A percentile compares a stretch with the other conserved stretches of the same genome.
Conservation (phyloP, 345 rosid genomes). For the Salix purpurea region DNA sequence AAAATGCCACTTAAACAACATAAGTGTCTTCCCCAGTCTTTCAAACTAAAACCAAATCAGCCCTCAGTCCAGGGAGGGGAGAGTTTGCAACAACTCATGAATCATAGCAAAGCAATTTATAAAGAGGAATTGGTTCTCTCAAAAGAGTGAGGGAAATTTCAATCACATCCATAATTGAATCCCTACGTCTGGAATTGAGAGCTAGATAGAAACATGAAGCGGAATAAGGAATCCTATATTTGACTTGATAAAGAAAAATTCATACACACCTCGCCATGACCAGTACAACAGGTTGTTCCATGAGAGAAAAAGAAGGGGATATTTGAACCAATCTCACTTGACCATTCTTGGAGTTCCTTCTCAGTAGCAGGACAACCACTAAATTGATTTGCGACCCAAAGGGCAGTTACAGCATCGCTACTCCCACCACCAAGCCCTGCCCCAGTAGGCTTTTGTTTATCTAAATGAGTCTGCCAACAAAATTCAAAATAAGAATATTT, state of each 20-base stretch:
- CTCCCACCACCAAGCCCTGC: conserved; percentile 99
- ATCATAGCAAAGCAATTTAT: not conserved
- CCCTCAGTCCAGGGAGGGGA: not conserved
- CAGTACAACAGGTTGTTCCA: too few relatives aligned
- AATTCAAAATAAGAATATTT: conserved; percentile 3
- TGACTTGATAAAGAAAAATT: not conserved
- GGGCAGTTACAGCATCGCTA: conserved; percentile 97
- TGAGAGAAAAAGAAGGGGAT: too few relatives aligned
- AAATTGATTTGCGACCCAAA: conserved; percentile 97
- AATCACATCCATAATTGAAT: not conserved
- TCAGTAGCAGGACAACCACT: conserved; percentile 68
- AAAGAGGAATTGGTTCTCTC: not conserved
- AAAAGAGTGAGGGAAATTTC: not conserved
- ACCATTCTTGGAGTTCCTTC: conserved; percentile 95
- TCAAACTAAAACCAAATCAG: not conserved
- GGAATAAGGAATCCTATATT: not conserved
- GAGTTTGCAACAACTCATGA: not conserved
- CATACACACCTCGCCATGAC: too few relatives aligned
- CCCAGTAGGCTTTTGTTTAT: conserved; percentile 85
- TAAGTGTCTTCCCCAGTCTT: not conserved
- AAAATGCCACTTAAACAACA: not conserved
- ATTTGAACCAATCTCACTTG: conserved; percentile 22
- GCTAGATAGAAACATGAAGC: not conserved
- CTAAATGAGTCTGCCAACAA: conserved; percentile 71
- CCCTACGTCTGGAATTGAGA: not conserved